Conservation (phyloP, 305 asterid species). For the Striga hermonthica region DNA sequence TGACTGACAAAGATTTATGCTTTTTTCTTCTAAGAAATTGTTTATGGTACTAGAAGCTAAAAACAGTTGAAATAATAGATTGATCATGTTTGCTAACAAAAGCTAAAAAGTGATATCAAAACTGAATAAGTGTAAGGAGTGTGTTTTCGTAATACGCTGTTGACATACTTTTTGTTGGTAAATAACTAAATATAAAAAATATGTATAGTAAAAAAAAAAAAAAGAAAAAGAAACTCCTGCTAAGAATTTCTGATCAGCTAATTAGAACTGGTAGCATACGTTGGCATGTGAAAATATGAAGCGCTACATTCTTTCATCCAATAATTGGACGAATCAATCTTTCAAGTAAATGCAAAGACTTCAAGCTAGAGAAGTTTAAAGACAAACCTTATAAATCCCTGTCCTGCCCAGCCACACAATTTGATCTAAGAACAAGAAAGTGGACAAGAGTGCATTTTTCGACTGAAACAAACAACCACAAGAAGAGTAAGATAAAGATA, state of each 20-base stretch:
- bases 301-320: not conserved
- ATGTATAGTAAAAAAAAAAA: not conserved
- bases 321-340: not conserved
- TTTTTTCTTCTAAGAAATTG: not conserved
- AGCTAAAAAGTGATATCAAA: not conserved
- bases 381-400: constrained; percentile 81
- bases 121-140: not conserved
- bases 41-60: not conserved
- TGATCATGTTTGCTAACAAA: not conserved
- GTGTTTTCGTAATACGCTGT: not conserved
- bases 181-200: not conserved
- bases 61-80: not conserved
- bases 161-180: not conserved
- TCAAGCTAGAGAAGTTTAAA: constrained; percentile 13
- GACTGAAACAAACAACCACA: constrained; percentile 50
- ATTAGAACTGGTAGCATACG: not conserved
- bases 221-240: not conserved
- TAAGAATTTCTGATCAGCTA: not conserved
- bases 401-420: constrained; percentile 88
- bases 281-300: not conserved
- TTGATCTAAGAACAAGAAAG: constrained; percentile 93
- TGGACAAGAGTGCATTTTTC: constrained; percentile 77
- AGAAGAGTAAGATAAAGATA: constrained; percentile 11
- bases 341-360: not conserved
- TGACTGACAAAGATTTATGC: not conserved